Evolutionary conservation across 1,284 basidiomycete species (phyloP), one percentile per base, ranked within the genome.

Genomic region (Ustilago cynodontis): DNA sequence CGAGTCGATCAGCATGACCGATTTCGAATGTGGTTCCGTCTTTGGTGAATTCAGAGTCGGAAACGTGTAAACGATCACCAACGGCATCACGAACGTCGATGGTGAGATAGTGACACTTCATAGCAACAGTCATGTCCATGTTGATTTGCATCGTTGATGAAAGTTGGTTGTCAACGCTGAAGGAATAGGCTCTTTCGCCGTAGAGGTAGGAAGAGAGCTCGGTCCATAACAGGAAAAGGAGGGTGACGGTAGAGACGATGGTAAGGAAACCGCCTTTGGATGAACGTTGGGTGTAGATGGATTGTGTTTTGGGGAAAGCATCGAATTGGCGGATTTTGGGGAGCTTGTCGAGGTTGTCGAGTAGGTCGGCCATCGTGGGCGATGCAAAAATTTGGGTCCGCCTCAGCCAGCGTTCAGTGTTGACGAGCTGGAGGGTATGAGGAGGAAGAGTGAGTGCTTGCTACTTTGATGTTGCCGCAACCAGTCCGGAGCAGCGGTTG

Each of bases 51-150:
- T 91, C 91, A 0, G 65, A 59, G 67, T 92, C 91, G 78, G 90
- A 94, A 64, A 98, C 89, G 85, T 93, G 93, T 31, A 98, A 85
- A 39, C 95, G 88, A 85, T 99, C 96, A 1, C 96, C 96, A 8
- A 96, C 90, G 0, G 93, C 93, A 86, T 99, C 96, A 57, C 95
- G 89, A 55, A 99, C 87, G 85, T 98, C 96, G 24, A 98, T 91
- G 55, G 91, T 92, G 59, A 99, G 88, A 71, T 78, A 80, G 51
- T 80, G 73, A 53, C 83, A 85, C 55, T 79, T 74, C 76, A 83
- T 82, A 0, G 82, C 81, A 2, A 85, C 81, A 2, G 82, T 84
- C 62, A 85, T 72, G 65, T 85, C 83, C 52, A 85, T 51, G 62
- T 85, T 85, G 75, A 85, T 75, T 66, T 85, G 84, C 78, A 85